A percentile compares a stretch with the other conserved stretches of the same genome.
These are phyloP conservation scores for Chamaenerion angustifolium DNA, from an alignment of 345 rosid genomes.

Conservation along the genomic window DNA sequence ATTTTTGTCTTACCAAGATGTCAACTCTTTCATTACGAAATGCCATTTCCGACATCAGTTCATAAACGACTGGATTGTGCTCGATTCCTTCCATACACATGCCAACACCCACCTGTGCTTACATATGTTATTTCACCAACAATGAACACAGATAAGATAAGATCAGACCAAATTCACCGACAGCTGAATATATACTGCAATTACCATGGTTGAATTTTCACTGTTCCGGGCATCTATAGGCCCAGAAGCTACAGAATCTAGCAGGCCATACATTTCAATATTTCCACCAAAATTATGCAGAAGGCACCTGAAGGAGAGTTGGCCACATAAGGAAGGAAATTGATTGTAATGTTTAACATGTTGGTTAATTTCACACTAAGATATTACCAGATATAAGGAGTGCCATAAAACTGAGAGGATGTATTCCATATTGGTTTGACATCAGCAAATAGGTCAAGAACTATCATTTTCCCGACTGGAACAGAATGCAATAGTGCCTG, in stretches of 20 bases:
- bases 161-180: too few species aligned
- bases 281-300: conserved; percentile 95
- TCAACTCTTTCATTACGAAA: conserved; percentile 57
- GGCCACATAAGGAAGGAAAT: too few species aligned
- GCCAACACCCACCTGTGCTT: conserved; percentile 86
- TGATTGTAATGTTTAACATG: too few species aligned
- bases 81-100: conserved; percentile 98
- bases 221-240: conserved; percentile 70
- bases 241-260: conserved; percentile 74
- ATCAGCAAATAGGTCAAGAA: conserved; percentile 89
- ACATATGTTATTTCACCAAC: conserved; percentile 1
- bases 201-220: conserved; percentile 85
- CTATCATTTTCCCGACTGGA: conserved; percentile 85
- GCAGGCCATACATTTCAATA: conserved; percentile 75
- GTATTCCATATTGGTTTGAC: conserved; percentile 75
- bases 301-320: conserved; percentile 52
- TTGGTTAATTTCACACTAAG: too few species aligned
- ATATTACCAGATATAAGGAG: conserved; percentile 80
- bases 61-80: conserved; percentile 88
- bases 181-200: background rate
- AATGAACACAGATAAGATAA: too few species aligned
- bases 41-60: conserved; percentile 92
- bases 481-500: conserved; percentile 95
- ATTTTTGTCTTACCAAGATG: conserved; percentile 35
- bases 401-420: conserved; percentile 79